A percentile compares a stretch with the other conserved stretches of the same genome.
These are phyloP conservation scores for Cruciata laevipes DNA, from an alignment of 257 asterid genomes.

Conservation along the genomic window DNA sequence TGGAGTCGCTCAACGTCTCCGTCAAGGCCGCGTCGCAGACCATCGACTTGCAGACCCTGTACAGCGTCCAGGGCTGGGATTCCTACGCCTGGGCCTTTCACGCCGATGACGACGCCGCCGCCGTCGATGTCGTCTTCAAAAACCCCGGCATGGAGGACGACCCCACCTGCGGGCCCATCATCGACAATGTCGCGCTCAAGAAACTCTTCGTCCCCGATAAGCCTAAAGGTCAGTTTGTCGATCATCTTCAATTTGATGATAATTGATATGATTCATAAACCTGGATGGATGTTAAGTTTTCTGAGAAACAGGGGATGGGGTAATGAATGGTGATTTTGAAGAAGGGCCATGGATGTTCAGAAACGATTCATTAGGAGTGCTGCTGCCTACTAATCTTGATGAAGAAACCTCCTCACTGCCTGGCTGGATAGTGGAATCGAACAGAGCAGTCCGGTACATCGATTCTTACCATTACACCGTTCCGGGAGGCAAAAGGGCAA, in stretches of 20 bases:
- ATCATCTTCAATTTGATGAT: background rate
- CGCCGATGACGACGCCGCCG: slow-evolving; percentile 39
- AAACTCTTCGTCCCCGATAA: slow-evolving; percentile 73
- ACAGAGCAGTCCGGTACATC: slow-evolving; percentile 82
- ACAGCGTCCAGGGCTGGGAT: slow-evolving; percentile 93
- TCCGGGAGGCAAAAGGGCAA: slow-evolving; percentile 85
- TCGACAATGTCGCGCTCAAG: slow-evolving; percentile 84
- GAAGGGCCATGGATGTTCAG: slow-evolving; percentile 96
- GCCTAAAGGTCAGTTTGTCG: slow-evolving; percentile 51
- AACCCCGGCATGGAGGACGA: slow-evolving; percentile 99
- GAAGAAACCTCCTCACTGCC: slow-evolving; percentile 82
- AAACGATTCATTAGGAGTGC: slow-evolving; percentile 76
- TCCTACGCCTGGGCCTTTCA: slow-evolving; percentile 86
- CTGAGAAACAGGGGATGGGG: slow-evolving; percentile 51
- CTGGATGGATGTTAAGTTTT: too few species aligned
- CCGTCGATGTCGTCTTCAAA: slow-evolving; percentile 44
- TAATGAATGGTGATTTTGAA: slow-evolving; percentile 84
- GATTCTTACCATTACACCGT: slow-evolving; percentile 67
- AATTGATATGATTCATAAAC: too few species aligned
- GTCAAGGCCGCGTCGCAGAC: slow-evolving; percentile 79
- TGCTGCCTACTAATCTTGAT: slow-evolving; percentile 88
- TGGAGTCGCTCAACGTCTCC: slow-evolving; percentile 89
- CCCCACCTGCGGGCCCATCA: slow-evolving; percentile 94
- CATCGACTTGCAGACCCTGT: slow-evolving; percentile 86
- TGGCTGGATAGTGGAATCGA: slow-evolving; percentile 95